These are phyloP conservation scores for Fusarium anthophilum DNA, from an alignment of 2,329 filamentous ascomycete genomes.

Conservation along the genomic window DNA sequence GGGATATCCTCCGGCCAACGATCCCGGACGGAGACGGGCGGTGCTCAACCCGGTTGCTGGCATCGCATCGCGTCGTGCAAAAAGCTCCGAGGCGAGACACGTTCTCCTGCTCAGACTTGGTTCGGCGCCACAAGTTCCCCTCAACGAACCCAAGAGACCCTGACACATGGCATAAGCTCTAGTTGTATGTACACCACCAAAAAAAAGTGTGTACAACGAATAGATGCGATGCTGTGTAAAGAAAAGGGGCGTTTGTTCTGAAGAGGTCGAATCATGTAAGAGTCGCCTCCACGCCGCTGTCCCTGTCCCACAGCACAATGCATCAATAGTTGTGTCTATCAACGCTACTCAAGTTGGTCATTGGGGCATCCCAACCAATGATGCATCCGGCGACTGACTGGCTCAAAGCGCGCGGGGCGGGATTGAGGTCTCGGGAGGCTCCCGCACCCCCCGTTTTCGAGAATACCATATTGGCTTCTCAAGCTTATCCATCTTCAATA, in stretches of 20 bases:
- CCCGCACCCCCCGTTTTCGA: constrained; percentile 30
- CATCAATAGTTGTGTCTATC: constrained; percentile 19
- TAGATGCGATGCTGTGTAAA: constrained; percentile 3
- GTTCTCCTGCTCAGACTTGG: constrained; percentile 3
- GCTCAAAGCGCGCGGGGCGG: constrained; percentile 33
- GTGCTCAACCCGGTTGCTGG: neutral
- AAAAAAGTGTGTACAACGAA: neutral
- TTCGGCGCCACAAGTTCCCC: constrained; percentile 22
- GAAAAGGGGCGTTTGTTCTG: neutral
- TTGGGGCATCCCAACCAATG: constrained; percentile 21
- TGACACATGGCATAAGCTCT: constrained; percentile 27
- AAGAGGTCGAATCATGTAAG: constrained; percentile 11
- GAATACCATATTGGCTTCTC: constrained; percentile 22
- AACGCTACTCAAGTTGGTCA: neutral
- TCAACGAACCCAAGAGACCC: neutral
- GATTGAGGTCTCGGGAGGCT: constrained; percentile 36
- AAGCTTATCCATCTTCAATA: constrained; percentile 11
- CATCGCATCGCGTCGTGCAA: neutral
- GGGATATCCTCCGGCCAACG: neutral
- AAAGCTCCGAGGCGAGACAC: constrained; percentile 31
- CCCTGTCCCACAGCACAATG: constrained; percentile 9
- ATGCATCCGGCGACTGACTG: constrained; percentile 22
- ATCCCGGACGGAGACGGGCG: constrained; percentile 1
- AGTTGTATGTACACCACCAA: constrained; percentile 19
- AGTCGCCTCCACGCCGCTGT: constrained; percentile 12